phyloP scores from a whole-genome alignment of 345 rosid species.

The Boechera divaricarpa region DNA sequence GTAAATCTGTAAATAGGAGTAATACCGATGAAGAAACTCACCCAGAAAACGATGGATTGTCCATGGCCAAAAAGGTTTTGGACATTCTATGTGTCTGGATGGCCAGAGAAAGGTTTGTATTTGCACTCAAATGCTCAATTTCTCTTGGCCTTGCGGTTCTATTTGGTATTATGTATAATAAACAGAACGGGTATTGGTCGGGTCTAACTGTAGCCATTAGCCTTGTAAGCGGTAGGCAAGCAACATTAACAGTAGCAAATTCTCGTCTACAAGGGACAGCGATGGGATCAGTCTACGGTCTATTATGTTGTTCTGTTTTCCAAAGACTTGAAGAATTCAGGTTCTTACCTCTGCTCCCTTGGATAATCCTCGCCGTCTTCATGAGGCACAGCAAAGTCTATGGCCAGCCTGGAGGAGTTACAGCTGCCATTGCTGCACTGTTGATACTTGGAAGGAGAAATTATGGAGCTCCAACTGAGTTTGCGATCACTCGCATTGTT shows the following conservation, averaged over 20 bases:
- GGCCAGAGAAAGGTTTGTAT: conserved; percentile 50
- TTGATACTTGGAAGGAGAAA: conserved; percentile 68
- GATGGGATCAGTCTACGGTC: conserved; percentile 74
- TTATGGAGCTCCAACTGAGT: conserved; percentile 59
- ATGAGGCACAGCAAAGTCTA: conserved; percentile 69
- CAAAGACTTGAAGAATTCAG: conserved; percentile 47
- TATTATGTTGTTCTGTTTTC: conserved; percentile 59
- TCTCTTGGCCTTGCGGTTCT: conserved; percentile 69
- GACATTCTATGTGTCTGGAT: conserved; percentile 33
- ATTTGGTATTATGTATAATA: conserved; percentile 61
- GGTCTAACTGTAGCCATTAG: conserved; percentile 77
- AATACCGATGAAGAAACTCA: conserved; percentile 25
- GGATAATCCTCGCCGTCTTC: conserved; percentile 63
- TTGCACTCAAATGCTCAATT: conserved; percentile 62
- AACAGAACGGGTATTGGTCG: conserved; percentile 71
- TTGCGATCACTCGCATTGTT: conserved; percentile 60
- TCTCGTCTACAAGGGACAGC: conserved; percentile 77
- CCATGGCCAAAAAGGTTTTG: conserved; percentile 30
- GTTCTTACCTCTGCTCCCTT: conserved; percentile 64
- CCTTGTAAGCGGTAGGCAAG: conserved; percentile 59
- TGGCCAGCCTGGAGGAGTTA: conserved; percentile 65
- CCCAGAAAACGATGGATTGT: conserved; percentile 14
- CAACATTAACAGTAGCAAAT: conserved; percentile 62
- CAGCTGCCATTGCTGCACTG: conserved; percentile 65
- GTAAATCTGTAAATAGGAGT: neutral